Evolutionary conservation across 345 rosid species (phyloP).

Genomic region (Citrus australasica): DNA sequence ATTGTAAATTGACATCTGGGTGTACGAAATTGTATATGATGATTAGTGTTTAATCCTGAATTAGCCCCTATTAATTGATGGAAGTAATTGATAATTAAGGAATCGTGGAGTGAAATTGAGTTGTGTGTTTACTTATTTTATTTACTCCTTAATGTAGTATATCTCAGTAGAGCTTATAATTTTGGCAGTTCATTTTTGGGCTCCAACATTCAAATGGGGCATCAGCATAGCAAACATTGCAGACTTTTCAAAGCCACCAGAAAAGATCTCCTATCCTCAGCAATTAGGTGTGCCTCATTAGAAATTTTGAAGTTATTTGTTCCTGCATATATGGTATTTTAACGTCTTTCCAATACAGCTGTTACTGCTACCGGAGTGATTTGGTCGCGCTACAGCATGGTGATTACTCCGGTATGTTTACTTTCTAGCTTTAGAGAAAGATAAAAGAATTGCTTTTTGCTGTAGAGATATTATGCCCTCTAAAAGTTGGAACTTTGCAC

Average conservation of each 20-base stretch:
- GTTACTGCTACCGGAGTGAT: conserved; percentile 19
- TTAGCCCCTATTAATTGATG: not conserved
- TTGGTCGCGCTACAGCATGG: conserved; percentile 27
- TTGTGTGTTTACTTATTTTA: not conserved
- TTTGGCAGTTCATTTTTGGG: conserved; percentile 45
- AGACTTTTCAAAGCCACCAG: conserved; percentile 49
- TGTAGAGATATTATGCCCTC: not conserved
- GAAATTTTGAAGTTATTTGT: not conserved
- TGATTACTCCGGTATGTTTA: conserved; percentile 24
- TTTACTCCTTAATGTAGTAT: not conserved
- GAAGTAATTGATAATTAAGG: not conserved
- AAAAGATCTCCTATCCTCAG: conserved; percentile 47
- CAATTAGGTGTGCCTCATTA: conserved; percentile 26
- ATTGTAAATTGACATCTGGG: not conserved
- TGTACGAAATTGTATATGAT: not conserved
- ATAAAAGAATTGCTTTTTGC: not conserved
- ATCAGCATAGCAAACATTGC: conserved; percentile 50
- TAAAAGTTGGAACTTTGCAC: not conserved
- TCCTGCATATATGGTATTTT: not conserved
- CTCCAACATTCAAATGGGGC: conserved; percentile 56
- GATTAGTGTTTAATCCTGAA: not conserved
- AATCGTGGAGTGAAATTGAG: not conserved
- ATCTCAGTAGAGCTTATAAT: not conserved
- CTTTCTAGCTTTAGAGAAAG: not conserved
- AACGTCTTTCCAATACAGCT: conserved; percentile 10